These are phyloP conservation scores for Dactylorhiza incarnata DNA, from an alignment of 106 monocot genomes.

Conservation along the genomic window DNA sequence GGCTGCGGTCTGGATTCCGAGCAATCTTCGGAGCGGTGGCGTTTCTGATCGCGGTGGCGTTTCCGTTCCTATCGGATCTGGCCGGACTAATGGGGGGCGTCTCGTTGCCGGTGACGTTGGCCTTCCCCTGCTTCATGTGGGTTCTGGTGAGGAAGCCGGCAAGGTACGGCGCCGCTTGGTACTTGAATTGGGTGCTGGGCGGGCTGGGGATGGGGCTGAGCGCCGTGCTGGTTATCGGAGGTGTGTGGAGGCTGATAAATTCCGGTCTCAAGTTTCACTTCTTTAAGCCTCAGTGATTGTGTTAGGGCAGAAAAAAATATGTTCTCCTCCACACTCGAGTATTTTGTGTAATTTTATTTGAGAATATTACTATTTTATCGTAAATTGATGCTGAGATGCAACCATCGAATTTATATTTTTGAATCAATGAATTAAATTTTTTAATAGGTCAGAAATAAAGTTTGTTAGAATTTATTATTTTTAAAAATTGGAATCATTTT, in stretches of 20 bases:
- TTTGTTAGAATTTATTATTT: too few species aligned
- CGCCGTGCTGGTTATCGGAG: conserved; percentile 38
- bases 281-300: conserved; percentile 63
- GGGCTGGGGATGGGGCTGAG: conserved; percentile 61
- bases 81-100: conserved; percentile 66
- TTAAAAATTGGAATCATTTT: too few species aligned
- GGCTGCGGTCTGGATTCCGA: conserved; percentile 45
- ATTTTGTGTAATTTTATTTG: too few species aligned
- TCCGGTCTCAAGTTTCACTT: conserved; percentile 61
- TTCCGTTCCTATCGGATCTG: conserved; percentile 73
- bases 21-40: conserved; percentile 38
- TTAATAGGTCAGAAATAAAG: too few species aligned
- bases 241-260: conserved; percentile 51
- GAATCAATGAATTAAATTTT: too few species aligned
- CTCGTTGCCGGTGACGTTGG: conserved; percentile 71
- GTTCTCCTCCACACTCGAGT: too few species aligned
- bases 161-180: conserved; percentile 48
- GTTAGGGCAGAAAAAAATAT: too few species aligned
- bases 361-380: too few species aligned
- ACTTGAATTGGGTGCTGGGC: conserved; percentile 60
- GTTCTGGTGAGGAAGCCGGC: conserved; percentile 55
- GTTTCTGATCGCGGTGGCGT: conserved; percentile 55
- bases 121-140: conserved; percentile 93
- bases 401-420: too few species aligned
- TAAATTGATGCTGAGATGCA: too few species aligned